phyloP scores from a whole-genome alignment of 345 rosid species.

The Mangifera indica region DNA sequence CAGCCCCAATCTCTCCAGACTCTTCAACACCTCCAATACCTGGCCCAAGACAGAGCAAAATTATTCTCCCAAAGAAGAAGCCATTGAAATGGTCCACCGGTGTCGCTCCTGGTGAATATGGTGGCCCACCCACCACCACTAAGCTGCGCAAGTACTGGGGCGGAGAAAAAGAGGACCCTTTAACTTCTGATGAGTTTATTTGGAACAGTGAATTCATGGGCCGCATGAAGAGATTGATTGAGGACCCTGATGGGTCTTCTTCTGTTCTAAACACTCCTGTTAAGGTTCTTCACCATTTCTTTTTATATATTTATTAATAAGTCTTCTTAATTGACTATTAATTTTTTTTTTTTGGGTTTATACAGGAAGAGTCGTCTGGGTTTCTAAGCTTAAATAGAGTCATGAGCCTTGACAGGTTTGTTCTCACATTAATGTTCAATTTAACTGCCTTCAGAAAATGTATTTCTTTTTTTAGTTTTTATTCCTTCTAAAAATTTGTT shows the following conservation, averaged over 20 bases:
- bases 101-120: conserved; percentile 89
- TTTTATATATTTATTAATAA: background rate
- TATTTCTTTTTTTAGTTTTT: background rate
- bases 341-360: background rate
- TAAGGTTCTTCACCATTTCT: conserved; percentile 37
- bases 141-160: conserved; percentile 90
- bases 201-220: conserved; percentile 92
- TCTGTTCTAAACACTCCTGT: conserved; percentile 37
- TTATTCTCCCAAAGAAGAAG: conserved; percentile 76
- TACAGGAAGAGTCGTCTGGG: conserved; percentile 80
- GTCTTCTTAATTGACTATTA: background rate
- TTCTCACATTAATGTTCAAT: conserved; percentile 13
- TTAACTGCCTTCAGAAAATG: conserved; percentile 13
- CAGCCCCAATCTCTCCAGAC: conserved; percentile 55
- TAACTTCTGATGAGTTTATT: conserved; percentile 77
- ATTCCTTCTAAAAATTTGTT: background rate
- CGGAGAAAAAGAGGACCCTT: conserved; percentile 79
- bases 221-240: conserved; percentile 65
- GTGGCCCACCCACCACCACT: conserved; percentile 76
- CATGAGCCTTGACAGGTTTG: conserved; percentile 85
- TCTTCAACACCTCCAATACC: conserved; percentile 30
- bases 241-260: conserved; percentile 38
- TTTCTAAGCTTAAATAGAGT: conserved; percentile 86
- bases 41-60: conserved; percentile 54
- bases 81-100: conserved; percentile 90